Evolutionary conservation across 2,329 filamentous ascomycete genomes (phyloP), one percentile per base, ranked within the genome.

Genomic region (Eurotiales sp.): DNA sequence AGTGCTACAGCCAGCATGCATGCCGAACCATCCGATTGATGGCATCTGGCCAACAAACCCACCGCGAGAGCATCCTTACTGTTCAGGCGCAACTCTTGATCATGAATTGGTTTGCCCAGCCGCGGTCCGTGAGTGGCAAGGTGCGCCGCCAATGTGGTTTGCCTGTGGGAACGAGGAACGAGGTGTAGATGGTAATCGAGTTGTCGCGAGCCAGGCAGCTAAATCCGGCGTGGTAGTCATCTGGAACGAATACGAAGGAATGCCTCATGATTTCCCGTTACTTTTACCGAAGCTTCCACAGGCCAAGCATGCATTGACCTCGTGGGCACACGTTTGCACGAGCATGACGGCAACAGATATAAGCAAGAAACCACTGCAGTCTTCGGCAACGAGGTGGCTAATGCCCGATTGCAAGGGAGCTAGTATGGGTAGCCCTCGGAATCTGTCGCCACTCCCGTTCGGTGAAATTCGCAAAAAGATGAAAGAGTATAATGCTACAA

Each of bases 1-100:
- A 12, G 48, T 50, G 17, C 48, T 50, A 8, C 48, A 50, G 32
- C 48, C 48, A n/a, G 48, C 48, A 21, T 50, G 41, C 41, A 50
- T 50, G 48, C 48, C 48, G n/a, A 25, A 34, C n/a, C 48, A 50
- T 15, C 48, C 48, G 4, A 29, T 14, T 11, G 48, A 50, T 29
- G 39, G 32, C 23, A 17, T 50, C 14, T 50, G 48, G 48, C 48
- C 41, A 4, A 50, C 48, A 19, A 50, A 50, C 21, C 48, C 41
- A 22, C 48, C 48, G 15, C 40, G 48, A 22, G 48, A 50, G 23
- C 48, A 50, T 17, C 48, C 48, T 45, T 50, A 50, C 41, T 50
- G 41, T 39, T 30, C 27, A 2, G 48, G 19, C 5, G 30, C 23
- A 29, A 50, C 48, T 4, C 41, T 50, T 1, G 48, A 50, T 32